phyloP scores from a whole-genome alignment of 495 filamentous ascomycete species.

The Sordaria brevicollis region DNA sequence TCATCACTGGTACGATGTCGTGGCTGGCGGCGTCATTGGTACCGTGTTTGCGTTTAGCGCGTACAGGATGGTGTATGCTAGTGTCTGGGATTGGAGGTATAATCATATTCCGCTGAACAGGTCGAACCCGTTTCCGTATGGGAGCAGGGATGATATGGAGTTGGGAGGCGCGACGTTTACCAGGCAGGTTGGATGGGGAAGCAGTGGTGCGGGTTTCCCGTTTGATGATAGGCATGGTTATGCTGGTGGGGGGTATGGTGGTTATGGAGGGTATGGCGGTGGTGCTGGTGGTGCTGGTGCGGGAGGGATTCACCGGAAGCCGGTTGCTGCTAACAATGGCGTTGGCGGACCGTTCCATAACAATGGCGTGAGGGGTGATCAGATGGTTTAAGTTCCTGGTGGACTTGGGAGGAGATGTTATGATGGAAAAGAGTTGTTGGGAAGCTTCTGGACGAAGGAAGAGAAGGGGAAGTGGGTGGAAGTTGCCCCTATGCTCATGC shows the following conservation, averaged over 20 bases:
- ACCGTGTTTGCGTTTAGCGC: conserved; percentile 43
- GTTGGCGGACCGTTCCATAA: neutral
- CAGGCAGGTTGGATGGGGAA: conserved; percentile 36
- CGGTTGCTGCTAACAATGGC: neutral
- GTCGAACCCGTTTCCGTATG: conserved; percentile 18
- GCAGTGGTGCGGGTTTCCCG: conserved; percentile 2
- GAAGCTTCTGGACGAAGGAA: neutral
- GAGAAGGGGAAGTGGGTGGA: neutral
- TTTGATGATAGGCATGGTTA: conserved; percentile 6
- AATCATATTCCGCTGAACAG: conserved; percentile 43
- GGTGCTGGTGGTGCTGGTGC: too few species aligned
- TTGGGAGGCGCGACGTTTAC: conserved; percentile 34
- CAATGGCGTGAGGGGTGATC: neutral
- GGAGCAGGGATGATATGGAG: conserved; percentile 16
- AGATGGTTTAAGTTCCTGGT: neutral
- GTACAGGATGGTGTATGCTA: conserved; percentile 49
- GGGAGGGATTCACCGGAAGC: neutral
- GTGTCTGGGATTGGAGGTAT: conserved; percentile 48
- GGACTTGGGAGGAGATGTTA: neutral
- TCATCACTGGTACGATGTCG: conserved; percentile 52
- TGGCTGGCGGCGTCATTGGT: conserved; percentile 48
- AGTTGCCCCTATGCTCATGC: neutral
- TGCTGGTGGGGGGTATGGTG: neutral
- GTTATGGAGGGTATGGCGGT: neutral
- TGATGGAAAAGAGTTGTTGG: neutral